A percentile compares a stretch with the other conserved stretches of the same genome.
These are phyloP conservation scores for Fusarium mundagurra DNA, from an alignment of 2,329 filamentous ascomycete species.

Conservation along the genomic window DNA sequence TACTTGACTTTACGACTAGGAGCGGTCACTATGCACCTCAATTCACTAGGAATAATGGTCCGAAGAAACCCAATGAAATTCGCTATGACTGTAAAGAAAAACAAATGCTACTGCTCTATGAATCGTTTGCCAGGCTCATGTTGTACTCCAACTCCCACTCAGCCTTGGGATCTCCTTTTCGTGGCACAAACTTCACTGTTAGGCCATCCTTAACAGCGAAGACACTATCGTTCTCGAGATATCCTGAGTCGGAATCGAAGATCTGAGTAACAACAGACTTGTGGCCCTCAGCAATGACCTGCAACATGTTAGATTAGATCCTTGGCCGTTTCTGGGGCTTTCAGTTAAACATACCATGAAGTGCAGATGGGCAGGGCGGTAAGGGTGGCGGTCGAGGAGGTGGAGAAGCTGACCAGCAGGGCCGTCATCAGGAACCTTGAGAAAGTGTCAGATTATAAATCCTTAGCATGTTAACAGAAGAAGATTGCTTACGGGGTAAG, in stretches of 20 bases:
- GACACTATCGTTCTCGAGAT: slow-evolving; percentile 36
- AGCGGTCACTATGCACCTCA: no score
- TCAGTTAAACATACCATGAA: slow-evolving; percentile 55
- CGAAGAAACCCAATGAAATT: not conserved
- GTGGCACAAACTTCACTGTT: slow-evolving; percentile 34
- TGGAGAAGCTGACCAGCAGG: slow-evolving; percentile 62
- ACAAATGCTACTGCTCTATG: not conserved
- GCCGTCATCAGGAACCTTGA: slow-evolving; percentile 56
- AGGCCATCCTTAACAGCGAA: slow-evolving; percentile 38
- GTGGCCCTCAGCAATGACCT: slow-evolving; percentile 64
- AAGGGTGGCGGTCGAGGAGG: slow-evolving; percentile 65
- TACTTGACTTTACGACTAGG: not conserved
- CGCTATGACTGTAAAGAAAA: not conserved
- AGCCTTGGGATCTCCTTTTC: slow-evolving; percentile 33
- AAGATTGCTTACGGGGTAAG: slow-evolving; percentile 55
- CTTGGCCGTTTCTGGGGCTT: rapidly evolving
- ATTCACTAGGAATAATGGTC: not conserved
- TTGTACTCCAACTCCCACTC: slow-evolving; percentile 35
- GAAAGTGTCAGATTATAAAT: not conserved
- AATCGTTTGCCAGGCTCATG: slow-evolving; percentile 13
- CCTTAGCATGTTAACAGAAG: not conserved
- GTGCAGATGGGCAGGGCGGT: slow-evolving; percentile 69
- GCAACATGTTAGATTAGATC: not conserved
- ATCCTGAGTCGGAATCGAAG: slow-evolving; percentile 49
- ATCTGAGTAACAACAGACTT: slow-evolving; percentile 78